Conservation (phyloP, 2,329 filamentous ascomycete genomes). For the Verticillium isaacii region DNA sequence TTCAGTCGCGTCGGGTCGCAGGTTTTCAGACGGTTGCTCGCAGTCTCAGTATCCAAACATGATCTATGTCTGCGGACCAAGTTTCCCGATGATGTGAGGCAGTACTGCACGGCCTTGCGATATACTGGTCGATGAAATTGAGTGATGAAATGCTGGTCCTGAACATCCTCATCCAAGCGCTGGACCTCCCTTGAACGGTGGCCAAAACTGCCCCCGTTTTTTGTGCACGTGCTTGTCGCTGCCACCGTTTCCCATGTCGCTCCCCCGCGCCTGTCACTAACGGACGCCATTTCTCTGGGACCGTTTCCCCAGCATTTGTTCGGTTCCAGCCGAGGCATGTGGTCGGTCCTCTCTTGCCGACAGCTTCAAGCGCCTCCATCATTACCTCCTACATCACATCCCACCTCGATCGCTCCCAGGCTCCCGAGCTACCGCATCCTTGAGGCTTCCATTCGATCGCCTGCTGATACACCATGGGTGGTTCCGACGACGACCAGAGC, state of each 20-base stretch:
- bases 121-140: not conserved
- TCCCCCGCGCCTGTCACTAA: not conserved
- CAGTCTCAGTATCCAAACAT: not conserved
- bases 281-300: conserved; percentile 1
- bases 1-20: not conserved
- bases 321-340: conserved; percentile 13
- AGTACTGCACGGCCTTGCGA: not conserved
- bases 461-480: conserved; percentile 20
- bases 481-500: conserved; percentile 19
- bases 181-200: not conserved
- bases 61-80: not conserved
- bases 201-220: not conserved
- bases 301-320: not conserved
- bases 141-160: not conserved
- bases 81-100: not conserved
- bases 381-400: not conserved
- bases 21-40: not conserved
- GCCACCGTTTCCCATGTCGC: not conserved
- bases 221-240: not conserved
- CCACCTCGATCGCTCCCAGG: not conserved
- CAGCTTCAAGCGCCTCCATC: not conserved
- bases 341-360: conserved; percentile 6
- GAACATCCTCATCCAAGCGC: not conserved
- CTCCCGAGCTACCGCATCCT: not conserved
- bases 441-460: not conserved